Base-by-base conservation (phyloP, 352 stramenopile species). In the Blastocystis sp. region DNA sequence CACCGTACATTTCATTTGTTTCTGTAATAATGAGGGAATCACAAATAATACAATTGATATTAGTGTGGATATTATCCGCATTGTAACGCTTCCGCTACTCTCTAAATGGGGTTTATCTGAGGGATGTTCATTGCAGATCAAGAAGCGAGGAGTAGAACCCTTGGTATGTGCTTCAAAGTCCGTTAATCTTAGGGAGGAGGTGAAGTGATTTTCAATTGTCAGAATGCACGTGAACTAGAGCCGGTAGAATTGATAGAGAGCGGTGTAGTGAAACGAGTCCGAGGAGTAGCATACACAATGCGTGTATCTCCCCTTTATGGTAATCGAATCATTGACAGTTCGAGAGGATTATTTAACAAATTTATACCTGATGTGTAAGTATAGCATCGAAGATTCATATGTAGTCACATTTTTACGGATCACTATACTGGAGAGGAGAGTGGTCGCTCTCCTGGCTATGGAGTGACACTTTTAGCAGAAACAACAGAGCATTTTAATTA, bases 251-350 rank as follows among this genome's bases (percentile, higher is more conserved):
- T 98, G 60, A 92, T 95, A 0, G 96, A 99, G 64, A 93, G 96
- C 73, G 97, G 97, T 30, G 98, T 98, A 87, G 97, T 99, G 42
- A 99, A 99, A 92, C 94, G 96, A 89, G 94, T 99, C 89, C 94
- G 97, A 69, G 96, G 93, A 37, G 95, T 97, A 24, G 96, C 95
- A 0, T 98, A 98, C 90, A 98, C 94, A 78, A 98, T 96, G 84
- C 95, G 96, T 35, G 95, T 99, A 76, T 98, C 97, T 27, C 97
- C 97, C 2, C 96, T 98, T 13, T 98, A 96, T 53, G 95, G 96
- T 37, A 98, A 98, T 89, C 94, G 97, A 56, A 97, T 99, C 64
- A 96, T 98, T 30, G 97, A 98, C 90, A 95, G 95, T 60, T 76
- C 93, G 89, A 93, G 95, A n/a, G 96, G 95, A 0, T 91, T 99